A percentile compares a stretch with the other conserved stretches of the same genome.
phyloP scores from a whole-genome alignment of 1,284 basidiomycete genomes.

The Microbotryomycetes sp. region DNA sequence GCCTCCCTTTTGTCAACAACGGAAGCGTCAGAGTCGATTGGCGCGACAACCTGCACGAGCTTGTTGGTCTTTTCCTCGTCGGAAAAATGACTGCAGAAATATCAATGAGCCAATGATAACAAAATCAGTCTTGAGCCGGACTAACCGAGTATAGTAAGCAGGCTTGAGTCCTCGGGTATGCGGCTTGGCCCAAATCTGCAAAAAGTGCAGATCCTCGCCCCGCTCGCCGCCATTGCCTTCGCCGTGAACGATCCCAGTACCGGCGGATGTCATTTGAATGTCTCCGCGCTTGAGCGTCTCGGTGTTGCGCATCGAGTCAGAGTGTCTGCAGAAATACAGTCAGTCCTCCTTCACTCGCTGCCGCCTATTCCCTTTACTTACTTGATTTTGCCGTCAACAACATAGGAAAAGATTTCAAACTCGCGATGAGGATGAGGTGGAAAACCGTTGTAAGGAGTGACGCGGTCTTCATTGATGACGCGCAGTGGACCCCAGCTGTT shows the following conservation, averaged over 20 bases:
- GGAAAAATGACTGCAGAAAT: slow-evolving; percentile 53
- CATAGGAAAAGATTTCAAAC: slow-evolving; percentile 90
- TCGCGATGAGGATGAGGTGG: slow-evolving; percentile 73
- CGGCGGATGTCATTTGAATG: slow-evolving; percentile 80
- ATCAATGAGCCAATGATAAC: background rate
- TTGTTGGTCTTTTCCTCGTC: slow-evolving; percentile 75
- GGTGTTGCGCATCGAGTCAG: slow-evolving; percentile 79
- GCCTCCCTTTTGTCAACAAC: slow-evolving; percentile 50
- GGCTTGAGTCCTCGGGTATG: slow-evolving; percentile 54
- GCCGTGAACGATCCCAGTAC: slow-evolving; percentile 64
- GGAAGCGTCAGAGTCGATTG: slow-evolving; percentile 1
- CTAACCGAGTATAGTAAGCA: slow-evolving; percentile 66
- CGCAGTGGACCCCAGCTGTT: slow-evolving; percentile 41
- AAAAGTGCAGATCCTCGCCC: slow-evolving; percentile 59
- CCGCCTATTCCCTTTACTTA: too few species aligned
- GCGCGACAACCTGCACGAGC: slow-evolving; percentile 13
- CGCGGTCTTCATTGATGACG: slow-evolving; percentile 79
- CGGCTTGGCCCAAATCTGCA: slow-evolving; percentile 78
- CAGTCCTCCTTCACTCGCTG: too few species aligned
- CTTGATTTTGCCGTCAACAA: too few species aligned
- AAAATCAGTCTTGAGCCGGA: slow-evolving; percentile 8
- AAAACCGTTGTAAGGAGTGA: slow-evolving; percentile 67
- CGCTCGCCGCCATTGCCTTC: slow-evolving; percentile 61
- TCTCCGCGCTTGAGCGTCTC: slow-evolving; percentile 83
- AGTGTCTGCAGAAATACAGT: slow-evolving; percentile 61